Evolutionary conservation across 331 rosid genomes (phyloP).

Genomic region (Arachis monticola): DNA sequence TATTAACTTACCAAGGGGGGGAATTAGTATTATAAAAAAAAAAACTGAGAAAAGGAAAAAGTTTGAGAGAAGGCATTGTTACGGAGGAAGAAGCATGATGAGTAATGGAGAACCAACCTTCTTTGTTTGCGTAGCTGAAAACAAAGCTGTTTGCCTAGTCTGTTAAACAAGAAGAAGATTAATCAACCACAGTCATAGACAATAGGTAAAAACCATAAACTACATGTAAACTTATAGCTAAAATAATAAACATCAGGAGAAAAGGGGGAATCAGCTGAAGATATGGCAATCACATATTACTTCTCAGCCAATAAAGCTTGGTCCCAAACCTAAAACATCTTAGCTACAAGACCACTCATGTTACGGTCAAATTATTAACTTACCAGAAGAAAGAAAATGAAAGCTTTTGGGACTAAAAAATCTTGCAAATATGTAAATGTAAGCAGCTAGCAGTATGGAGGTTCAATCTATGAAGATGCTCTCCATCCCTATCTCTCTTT

Average conservation of each 20-base stretch:
- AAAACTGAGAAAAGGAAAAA: background rate
- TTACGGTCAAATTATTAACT: background rate
- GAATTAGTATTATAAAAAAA: background rate
- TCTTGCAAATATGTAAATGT: background rate
- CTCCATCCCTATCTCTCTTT: background rate
- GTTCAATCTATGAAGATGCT: background rate
- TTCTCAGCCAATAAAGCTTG: conserved; percentile 15
- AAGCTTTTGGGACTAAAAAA: background rate
- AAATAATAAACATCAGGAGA: background rate
- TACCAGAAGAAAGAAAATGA: conserved; percentile 3
- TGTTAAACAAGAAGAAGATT: conserved; percentile 51
- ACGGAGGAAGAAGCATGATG: background rate
- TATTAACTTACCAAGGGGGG: background rate
- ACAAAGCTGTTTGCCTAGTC: conserved; percentile 93
- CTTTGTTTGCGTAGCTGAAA: conserved; percentile 94
- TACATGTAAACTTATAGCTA: conserved; percentile 16
- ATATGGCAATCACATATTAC: background rate
- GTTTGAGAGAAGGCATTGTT: background rate
- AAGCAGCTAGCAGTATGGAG: background rate
- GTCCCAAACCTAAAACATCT: conserved; percentile 32
- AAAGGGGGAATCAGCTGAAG: background rate
- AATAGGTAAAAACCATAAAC: background rate
- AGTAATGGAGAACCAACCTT: conserved; percentile 60
- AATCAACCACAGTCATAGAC: conserved; percentile 28
- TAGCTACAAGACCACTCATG: conserved; percentile 8